phyloP scores from a whole-genome alignment of 345 rosid genomes.

The Bruguiera sexangula region DNA sequence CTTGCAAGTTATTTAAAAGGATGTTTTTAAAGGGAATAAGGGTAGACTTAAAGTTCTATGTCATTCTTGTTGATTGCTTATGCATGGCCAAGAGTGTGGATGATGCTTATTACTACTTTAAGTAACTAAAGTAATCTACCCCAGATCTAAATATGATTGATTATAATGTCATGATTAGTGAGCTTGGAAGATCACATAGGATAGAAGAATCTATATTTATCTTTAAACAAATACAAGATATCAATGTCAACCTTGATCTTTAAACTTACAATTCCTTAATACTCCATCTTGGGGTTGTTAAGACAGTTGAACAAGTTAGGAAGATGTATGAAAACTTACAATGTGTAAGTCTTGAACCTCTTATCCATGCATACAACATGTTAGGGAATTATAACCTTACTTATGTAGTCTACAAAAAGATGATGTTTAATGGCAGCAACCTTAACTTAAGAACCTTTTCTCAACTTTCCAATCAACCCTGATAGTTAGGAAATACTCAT shows the following conservation, averaged over 20 bases:
- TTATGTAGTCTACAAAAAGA: constrained; percentile 66
- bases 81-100: constrained; percentile 70
- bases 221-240: constrained; percentile 60
- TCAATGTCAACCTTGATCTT: constrained; percentile 65
- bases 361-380: constrained; percentile 67
- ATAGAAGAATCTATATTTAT: constrained; percentile 62
- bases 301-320: constrained; percentile 67
- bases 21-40: constrained; percentile 82
- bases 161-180: constrained; percentile 74
- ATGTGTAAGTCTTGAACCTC: constrained; percentile 63
- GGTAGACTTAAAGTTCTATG: constrained; percentile 90
- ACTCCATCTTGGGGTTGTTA: constrained; percentile 55
- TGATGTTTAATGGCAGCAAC: constrained; percentile 79
- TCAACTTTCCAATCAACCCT: constrained; percentile 69
- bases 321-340: constrained; percentile 61
- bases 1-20: constrained; percentile 56
- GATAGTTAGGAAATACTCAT: constrained; percentile 8
- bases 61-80: constrained; percentile 67
- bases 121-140: constrained; percentile 60
- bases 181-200: constrained; percentile 64
- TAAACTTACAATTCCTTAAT: constrained; percentile 79
- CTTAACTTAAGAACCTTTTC: constrained; percentile 79
- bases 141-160: constrained; percentile 60
- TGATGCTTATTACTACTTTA: constrained; percentile 64
- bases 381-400: constrained; percentile 69